These are phyloP conservation scores for Ehretia macrophylla DNA, from an alignment of 257 asterid genomes.

Conservation along the genomic window DNA sequence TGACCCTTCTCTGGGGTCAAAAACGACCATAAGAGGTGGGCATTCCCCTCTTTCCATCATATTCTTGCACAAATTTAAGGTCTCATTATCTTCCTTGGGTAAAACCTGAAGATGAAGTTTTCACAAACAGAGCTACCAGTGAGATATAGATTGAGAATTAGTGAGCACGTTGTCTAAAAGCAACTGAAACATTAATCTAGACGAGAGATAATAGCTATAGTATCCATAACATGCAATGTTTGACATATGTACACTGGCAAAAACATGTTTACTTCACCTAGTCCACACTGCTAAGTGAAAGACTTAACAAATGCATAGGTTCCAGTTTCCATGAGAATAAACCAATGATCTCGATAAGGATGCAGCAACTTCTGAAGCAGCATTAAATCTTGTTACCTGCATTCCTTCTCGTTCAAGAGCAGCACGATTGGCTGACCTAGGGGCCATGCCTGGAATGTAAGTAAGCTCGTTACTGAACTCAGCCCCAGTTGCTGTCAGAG, in stretches of 20 bases:
- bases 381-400: conserved; percentile 50
- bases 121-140: neutral
- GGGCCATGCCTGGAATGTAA: conserved; percentile 73
- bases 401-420: conserved; percentile 69
- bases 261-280: too few relatives aligned
- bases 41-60: conserved; percentile 95
- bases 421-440: conserved; percentile 64
- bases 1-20: conserved; percentile 82
- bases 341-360: too few relatives aligned
- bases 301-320: too few relatives aligned
- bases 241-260: too few relatives aligned
- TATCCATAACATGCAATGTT: too few relatives aligned
- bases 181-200: too few relatives aligned
- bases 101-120: conserved; percentile 34
- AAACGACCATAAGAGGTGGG: conserved; percentile 86
- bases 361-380: neutral
- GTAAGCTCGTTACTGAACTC: conserved; percentile 75
- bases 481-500: conserved; percentile 59
- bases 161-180: too few relatives aligned
- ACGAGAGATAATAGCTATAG: too few relatives aligned
- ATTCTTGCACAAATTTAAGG: conserved; percentile 61
- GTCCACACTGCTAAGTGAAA: too few relatives aligned
- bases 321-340: too few relatives aligned
- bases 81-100: conserved; percentile 62
- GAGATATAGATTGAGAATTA: neutral